Evolutionary conservation across 202 grass and related monocot genomes (phyloP), one percentile per base, ranked within the genome.

Genomic region (Setaria viridis): DNA sequence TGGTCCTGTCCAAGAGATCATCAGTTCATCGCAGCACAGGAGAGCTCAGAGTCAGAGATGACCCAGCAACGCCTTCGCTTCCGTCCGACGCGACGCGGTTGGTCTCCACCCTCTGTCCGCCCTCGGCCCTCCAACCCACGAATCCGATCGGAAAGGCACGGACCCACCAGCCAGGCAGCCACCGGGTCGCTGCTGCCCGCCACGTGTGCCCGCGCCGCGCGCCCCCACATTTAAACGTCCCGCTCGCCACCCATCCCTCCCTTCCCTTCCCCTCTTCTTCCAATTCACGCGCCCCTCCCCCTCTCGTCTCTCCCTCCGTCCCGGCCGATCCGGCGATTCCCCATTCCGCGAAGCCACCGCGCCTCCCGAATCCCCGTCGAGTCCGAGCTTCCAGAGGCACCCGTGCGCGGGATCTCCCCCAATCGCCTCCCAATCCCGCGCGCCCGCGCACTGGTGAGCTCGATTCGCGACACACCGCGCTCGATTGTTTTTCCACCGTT

Each of bases 191-290:
- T 21, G 13, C 29, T 2, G 25, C 79, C 74, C 9, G 84, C 57
- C 88, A 90, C 80, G 80, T 83, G 60, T 77, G 65, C 17, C 29
- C 33, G 10, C 33, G 7, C 39, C 76, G 21, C 25, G 56, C 21
- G 5, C 29, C 57, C 41, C 74, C 41, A 29, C 68, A 51, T 87
- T 90, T 80, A 84, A 90, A 90, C 50, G 80, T 87, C 75, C 79
- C 89, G 71, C 84, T 83, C 60, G 73, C 66, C 42, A 74, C 43
- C 42, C 53, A 46, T 80, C 78, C 73, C 6, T 41, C 49, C 21
- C 4, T 7, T 11, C 0, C 4, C 11, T 14, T 11, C 29, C 49
- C 45, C 50, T 47, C 49, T n/a, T 43, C 33, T n/a, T 43, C 33
- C 43, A 37, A 41, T 69, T 47, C 74, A 60, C 63, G 37, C 73